Evolutionary conservation across 169 alveolate species (phyloP), one percentile per base, ranked within the genome.

Genomic region (Plasmodium vinckei): DNA sequence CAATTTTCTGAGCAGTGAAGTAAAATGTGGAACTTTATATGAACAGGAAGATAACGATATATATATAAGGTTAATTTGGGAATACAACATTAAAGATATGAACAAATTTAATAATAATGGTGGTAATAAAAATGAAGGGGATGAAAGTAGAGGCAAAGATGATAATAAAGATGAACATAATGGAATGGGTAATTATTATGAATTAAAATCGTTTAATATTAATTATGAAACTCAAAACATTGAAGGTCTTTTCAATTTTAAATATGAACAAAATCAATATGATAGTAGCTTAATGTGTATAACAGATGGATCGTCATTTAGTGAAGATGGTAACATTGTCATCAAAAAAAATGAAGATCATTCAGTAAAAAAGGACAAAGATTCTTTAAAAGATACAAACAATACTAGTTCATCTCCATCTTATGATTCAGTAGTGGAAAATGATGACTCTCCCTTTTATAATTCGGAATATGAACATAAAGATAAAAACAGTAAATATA

Each of bases 261-360:
- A 71, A 70, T 86, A 86, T 61, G 91, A 86, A 73, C 75, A 86
- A 54, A 86, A 86, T 63, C 91, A 86, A 25, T 86, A 86, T 65
- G 87, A 86, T 70, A 86, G 91, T 63, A 86, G 87, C 49, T 57
- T 86, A 54, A 59, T 86, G 23, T 17, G 71, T 64, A 70, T 63
- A 0, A 63, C 91, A 12, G 87, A 71, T 9, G 91, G 69, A 64
- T 68, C 73, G 5, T 86, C 87, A 33, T 86, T 53, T 51, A 86
- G 87, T 70, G 73, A 73, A 19, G 49, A 44, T 67, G 42, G 42
- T 33, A 33, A 33, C 42, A 33, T 33, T 33, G 6, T 33, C 7
- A 33, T 33, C 42, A 33, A 33, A 33, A 33, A 33, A 33, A 33
- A 33, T 33, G 42, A 33, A 33, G 42, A 33, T 33, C 42, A 33